Evolutionary conservation across 345 rosid species (phyloP).

Genomic region (Brassica rapa): DNA sequence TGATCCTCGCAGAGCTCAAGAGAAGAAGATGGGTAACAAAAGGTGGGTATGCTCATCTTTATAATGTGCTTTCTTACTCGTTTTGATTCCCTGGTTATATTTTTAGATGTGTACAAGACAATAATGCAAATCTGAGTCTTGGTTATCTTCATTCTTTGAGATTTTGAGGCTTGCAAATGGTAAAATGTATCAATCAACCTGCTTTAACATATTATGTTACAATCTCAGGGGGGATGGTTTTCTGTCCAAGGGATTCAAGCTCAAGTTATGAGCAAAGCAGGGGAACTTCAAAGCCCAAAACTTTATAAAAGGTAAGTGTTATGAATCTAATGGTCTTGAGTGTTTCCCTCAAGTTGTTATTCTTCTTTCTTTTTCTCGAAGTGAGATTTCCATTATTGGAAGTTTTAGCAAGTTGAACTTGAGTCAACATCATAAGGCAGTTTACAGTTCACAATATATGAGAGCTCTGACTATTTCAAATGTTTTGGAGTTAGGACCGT

Average conservation of each 20-base stretch:
- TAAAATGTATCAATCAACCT: too few species aligned
- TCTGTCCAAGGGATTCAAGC: constrained; percentile 5
- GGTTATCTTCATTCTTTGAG: background rate
- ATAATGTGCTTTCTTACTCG: background rate
- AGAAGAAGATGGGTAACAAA: background rate
- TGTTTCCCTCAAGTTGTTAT: background rate
- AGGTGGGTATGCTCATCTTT: background rate
- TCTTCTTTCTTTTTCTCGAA: too few species aligned
- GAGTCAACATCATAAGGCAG: background rate
- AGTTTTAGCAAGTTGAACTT: too few species aligned
- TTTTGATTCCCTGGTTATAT: too few species aligned
- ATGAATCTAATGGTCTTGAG: background rate
- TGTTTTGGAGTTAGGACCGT: too few species aligned
- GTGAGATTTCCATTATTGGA: too few species aligned
- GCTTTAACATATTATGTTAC: background rate
- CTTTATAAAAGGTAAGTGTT: background rate
- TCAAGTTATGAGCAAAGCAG: background rate
- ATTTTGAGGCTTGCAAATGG: background rate
- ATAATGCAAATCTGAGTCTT: too few species aligned
- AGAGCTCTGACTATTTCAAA: background rate
- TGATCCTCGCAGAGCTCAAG: background rate
- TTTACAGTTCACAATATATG: too few species aligned
- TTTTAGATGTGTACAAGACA: too few species aligned
- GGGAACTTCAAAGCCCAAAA: background rate
- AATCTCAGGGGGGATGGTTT: background rate